Base-by-base conservation (phyloP, 2,329 filamentous ascomycete species). In the Curvularia sp. region DNA sequence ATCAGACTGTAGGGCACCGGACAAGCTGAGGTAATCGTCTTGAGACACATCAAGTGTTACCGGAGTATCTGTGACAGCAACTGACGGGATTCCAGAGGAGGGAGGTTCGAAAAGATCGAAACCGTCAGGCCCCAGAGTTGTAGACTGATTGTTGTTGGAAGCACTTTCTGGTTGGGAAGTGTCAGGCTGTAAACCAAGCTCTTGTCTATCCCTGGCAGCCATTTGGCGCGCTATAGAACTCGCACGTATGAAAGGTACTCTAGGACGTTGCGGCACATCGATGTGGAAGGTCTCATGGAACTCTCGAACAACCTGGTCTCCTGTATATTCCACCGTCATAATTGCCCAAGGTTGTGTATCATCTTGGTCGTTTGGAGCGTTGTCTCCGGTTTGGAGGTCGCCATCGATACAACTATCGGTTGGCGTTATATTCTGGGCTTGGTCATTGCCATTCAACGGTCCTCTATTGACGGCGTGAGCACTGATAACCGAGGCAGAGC, bases 181-280 rank as follows among this genome's bases (percentile, higher is more conserved):
- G 48, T 42, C 36, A 51, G 48, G 48, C 48, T 34, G 48, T 51
- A 51, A 13, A 51, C 48, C 48, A 51, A 51, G n/a, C 36, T 51
- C 48, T 51, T 51, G 34, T 42, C 48, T 51, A 30, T 51, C 48
- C 48, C 36, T 51, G 27, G 48, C 48, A 32, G 48, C 42, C 48
- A 51, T 51, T 51, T 51, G 21, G 38, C n/a, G 48, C 48, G 38
- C 30, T 51, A 42, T 41, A 51, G 21, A 41, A 51, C 48, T 32
- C 27, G 48, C 48, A 51, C 34, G 48, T 42, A 6, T 51, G 36
- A 32, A 51, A 42, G 34, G 48, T 32, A 36, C 12, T 41, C 36
- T 51, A 42, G 34, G 48, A 51, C 46, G n/a, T 49, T 42, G 48
- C 48, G 48, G 23, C 36, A 21, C 48, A 51, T 51, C 48, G 10